phyloP scores from a whole-genome alignment of 2,329 filamentous ascomycete species.

The Calcarisporium arbuscula region DNA sequence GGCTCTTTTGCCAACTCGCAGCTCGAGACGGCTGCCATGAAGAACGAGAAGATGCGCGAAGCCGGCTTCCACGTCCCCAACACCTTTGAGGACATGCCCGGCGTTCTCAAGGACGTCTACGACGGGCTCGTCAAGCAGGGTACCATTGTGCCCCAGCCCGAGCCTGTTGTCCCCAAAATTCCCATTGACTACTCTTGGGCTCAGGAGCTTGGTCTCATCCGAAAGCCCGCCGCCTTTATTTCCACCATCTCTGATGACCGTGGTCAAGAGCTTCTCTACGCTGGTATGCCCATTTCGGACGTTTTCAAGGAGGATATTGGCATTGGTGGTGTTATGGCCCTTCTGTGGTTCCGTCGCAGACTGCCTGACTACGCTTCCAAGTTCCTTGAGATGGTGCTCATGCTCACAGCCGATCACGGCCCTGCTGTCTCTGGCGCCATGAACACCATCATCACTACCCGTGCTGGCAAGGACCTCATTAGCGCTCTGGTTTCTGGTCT shows the following conservation, averaged over 20 bases:
- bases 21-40: conserved; percentile 90
- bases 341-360: conserved; percentile 98
- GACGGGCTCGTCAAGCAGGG: conserved; percentile 79
- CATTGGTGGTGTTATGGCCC: conserved; percentile 99
- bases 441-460: conserved; percentile 99
- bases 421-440: conserved; percentile 98
- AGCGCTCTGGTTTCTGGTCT: conserved; percentile 93
- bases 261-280: conserved; percentile 98
- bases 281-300: conserved; percentile 99
- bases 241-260: conserved; percentile 99
- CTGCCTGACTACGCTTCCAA: conserved; percentile 94
- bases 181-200: conserved; percentile 99
- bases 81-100: conserved; percentile 93
- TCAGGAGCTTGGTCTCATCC: conserved; percentile 97
- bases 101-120: conserved; percentile 73
- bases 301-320: conserved; percentile 99
- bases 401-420: conserved; percentile 98
- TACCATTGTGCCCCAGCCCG: conserved; percentile 75
- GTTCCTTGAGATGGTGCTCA: conserved; percentile 99
- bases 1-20: conserved; percentile 99
- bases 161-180: conserved; percentile 96
- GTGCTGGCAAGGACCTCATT: conserved; percentile 98
- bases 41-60: conserved; percentile 96
- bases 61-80: conserved; percentile 91
- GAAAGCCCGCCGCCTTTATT: conserved; percentile 99